phyloP scores from a whole-genome alignment of 1,284 basidiomycete species.

The Boletus smithii region DNA sequence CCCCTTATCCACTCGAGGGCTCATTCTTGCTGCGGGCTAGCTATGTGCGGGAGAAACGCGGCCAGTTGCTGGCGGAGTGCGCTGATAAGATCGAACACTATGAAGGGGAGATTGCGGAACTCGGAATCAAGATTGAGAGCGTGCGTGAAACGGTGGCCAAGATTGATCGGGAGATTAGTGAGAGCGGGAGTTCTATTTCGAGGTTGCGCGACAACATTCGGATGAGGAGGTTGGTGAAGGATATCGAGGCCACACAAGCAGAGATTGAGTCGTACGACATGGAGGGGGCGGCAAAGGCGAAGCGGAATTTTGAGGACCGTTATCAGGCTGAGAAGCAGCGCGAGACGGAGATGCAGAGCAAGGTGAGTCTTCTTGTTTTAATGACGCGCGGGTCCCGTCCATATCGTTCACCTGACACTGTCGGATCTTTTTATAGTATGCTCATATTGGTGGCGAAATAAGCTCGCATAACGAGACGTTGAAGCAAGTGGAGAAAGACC shows the following conservation, averaged over 20 bases:
- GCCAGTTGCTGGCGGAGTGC: slow-evolving; percentile 61
- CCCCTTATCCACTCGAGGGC: slow-evolving; percentile 1
- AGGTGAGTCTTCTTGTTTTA: slow-evolving; percentile 45
- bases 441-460: slow-evolving; percentile 79
- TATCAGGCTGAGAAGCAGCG: slow-evolving; percentile 71
- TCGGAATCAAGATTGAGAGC: slow-evolving; percentile 51
- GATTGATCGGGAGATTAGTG: slow-evolving; percentile 71
- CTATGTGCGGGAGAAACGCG: slow-evolving; percentile 71
- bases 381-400: slow-evolving; percentile 1
- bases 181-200: slow-evolving; percentile 63
- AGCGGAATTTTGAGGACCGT: slow-evolving; percentile 79
- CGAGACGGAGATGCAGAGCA: slow-evolving; percentile 68
- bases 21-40: slow-evolving; percentile 41
- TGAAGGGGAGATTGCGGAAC: slow-evolving; percentile 56
- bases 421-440: slow-evolving; percentile 51
- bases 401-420: slow-evolving; percentile 2
- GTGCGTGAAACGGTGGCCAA: slow-evolving; percentile 51
- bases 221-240: slow-evolving; percentile 65
- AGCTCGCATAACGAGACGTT: slow-evolving; percentile 72
- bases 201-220: slow-evolving; percentile 88
- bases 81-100: slow-evolving; percentile 58
- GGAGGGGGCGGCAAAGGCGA: slow-evolving; percentile 77
- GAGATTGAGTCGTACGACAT: slow-evolving; percentile 78
- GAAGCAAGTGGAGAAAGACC: slow-evolving; percentile 66
- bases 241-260: slow-evolving; percentile 65